Base-by-base conservation (phyloP, 2,329 filamentous ascomycete genomes). In the Ceratocystis destructans region DNA sequence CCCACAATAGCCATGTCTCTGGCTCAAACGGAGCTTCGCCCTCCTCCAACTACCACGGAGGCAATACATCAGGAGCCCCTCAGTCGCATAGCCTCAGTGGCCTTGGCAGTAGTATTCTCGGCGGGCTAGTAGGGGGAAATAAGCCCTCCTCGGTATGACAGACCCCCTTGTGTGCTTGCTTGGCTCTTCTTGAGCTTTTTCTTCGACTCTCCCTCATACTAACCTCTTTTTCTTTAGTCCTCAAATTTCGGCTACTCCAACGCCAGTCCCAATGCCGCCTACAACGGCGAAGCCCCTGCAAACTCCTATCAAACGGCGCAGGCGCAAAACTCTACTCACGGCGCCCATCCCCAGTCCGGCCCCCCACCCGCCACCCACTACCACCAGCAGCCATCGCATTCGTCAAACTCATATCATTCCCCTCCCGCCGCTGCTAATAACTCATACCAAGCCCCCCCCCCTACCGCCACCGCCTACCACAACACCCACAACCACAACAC, bases 181-280 rank as follows among this genome's bases (percentile, higher is more conserved):
- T 55, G 6, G 33, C 10, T 28, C 50, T 22, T 15, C 2, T 20
- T 28, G 50, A 12, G 20, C 50, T 12, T 22, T 15, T 28, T 15
- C 50, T 41, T 41, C 10, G 10, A 41, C n/a, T 25, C 25, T 59
- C 25, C 55, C 17, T 15, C 64, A n/a, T 64, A 12, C 66, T 66
- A 65, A 62, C 15, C n/a, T n/a, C 15, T 33, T 76, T 67, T 73
- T 65, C 53, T 75, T 57, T 69, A 82, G 77, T 76, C 77, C 68
- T 79, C 84, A 69, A 82, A 80, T 71, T 89, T 82, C 72, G 86
- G 85, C 41, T 87, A 87, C 73, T 83, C 83, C 25, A 82, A 82
- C 71, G 80, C 79, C 55, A 77, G 80, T 55, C 73, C 79, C 69
- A 80, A 82, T 57, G 78, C 79, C 46, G 59, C 64, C n/a, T 89